Base-by-base conservation (phyloP, 345 rosid species). In the Lenwebbia sp. region DNA sequence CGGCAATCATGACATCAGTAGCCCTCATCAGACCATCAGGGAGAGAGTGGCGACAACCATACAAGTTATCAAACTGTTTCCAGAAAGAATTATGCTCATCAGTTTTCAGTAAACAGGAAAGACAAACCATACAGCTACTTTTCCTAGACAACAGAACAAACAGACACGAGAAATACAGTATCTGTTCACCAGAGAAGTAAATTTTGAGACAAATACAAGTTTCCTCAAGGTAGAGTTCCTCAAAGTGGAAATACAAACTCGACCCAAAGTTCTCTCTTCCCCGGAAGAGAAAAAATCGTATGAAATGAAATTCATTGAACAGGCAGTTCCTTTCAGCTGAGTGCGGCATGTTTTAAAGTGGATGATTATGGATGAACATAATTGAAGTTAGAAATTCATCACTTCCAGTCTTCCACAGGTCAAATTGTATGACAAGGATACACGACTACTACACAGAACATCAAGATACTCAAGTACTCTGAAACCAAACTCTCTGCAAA, bases 21-120 rank as follows among this genome's bases (percentile, higher is more conserved):
- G 99, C 99, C 85, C 99, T 95, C 99, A 94, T 96, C 93, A 96
- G 90, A 86, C 99, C 98, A 85, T 96, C 98, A 26, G 98, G 97
- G 78, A 95, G 98, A 57, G 98, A 94, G 96, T 95, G 98, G 60
- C 99, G 97, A 91, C 98, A 95, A 25, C 98, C 99, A 54, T 95
- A 96, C 88, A 96, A 91, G 91, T 95, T 96, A 84, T 95, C 98
- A 5, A 96, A 96, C 99, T 96, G 95, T 51, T 74, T 25, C 4
- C 54, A 82, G 15, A 88, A 23, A 55, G 50, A 82, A 2, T 82
- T 33, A 25, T 58, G 25, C 22, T 86, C 47, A 41, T 53, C 26
- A 75, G 74, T 40, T 60, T 51, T 51, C 78, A 52, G 60, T 17
- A 54, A 83, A 33, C 44, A 54, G 56, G 49, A 54, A 7, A 30